These are phyloP conservation scores for Quercus tomentella DNA, from an alignment of 331 rosid genomes.

Conservation along the genomic window DNA sequence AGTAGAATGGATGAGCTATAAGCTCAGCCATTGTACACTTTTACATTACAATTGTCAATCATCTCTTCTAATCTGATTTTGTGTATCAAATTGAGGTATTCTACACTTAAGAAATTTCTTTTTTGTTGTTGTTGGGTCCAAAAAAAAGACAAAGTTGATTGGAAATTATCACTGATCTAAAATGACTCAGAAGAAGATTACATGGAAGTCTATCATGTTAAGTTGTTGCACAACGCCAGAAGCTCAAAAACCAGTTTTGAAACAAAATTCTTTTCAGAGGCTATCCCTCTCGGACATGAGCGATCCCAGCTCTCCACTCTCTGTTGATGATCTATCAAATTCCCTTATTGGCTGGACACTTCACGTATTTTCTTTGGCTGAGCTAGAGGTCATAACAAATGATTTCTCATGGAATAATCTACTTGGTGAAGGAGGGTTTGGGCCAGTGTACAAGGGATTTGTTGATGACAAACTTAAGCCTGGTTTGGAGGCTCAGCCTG, in stretches of 20 bases:
- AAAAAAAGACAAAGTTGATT: not conserved
- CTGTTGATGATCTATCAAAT: constrained; percentile 59
- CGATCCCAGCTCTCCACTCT: constrained; percentile 41
- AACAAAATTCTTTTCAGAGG: constrained; percentile 51
- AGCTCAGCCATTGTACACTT: constrained; percentile 12
- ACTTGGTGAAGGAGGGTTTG: constrained; percentile 92
- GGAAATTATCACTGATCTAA: constrained; percentile 7
- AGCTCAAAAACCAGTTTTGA: constrained; percentile 19
- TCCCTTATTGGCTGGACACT: constrained; percentile 63
- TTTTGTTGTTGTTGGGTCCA: not conserved
- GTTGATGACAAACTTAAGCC: constrained; percentile 52
- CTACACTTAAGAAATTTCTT: constrained; percentile 8
- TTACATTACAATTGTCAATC: constrained; percentile 10
- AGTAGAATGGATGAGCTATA: constrained; percentile 37
- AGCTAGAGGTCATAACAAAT: constrained; percentile 61
- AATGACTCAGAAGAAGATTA: constrained; percentile 45
- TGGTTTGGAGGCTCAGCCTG: constrained; percentile 70
- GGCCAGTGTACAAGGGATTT: constrained; percentile 83
- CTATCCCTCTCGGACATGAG: constrained; percentile 58
- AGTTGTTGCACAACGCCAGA: constrained; percentile 54
- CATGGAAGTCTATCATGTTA: constrained; percentile 71
- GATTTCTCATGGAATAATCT: constrained; percentile 58
- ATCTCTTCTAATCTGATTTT: not conserved
- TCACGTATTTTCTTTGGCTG: constrained; percentile 54
- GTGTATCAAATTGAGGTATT: not conserved